Base-by-base conservation (phyloP, 768 basidiomycete genomes). In the Suillus subluteus region DNA sequence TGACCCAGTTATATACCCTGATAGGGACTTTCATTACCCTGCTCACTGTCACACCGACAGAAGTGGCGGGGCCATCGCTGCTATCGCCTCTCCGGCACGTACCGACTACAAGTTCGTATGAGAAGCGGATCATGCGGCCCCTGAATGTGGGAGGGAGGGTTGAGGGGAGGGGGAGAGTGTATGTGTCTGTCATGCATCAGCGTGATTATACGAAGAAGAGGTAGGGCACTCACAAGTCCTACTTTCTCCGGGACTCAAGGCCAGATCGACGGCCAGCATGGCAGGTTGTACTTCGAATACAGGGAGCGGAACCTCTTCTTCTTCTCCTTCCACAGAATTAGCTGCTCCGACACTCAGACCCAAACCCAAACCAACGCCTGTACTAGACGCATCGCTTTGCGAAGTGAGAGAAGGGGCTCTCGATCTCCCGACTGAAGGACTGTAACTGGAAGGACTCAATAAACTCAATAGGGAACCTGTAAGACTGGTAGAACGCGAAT, bases 11-110 rank as follows among this genome's bases (percentile, higher is more conserved):
- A 79, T 98, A 98, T 6, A 99, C 83, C 30, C 95, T 82, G 55
- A 99, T 90, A 0, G 97, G 97, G 1, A 99, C 91, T 62, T 91
- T 92, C 91, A 97, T 94, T 3, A 96, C 86, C 41, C 88, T 81
- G 76, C 92, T 91, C 65, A 82, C 81, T 71, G 86, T 87, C 68
- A 82, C 85, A 43, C 77, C 80, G 54, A 80, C 81, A 15, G 54
- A 55, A 32, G 54, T 9, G 9, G 75, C 73, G 32, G 77, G 68
- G 21, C 82, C 75, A 11, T 72, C 62, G 58, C 78, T 72, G 66
- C 78, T 71, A 11, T 73, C 58, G 48, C 82, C 80, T 15, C 91
- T 87, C 15, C 93, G 85, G 76, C 91, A 96, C 0, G 93, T 90
- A 1, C 96, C 96, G 2, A 99, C 85, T n/a, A 92, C 83, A 15